Base-by-base conservation (phyloP, 2,329 filamentous ascomycete species). In the Hysterium pulicare region DNA sequence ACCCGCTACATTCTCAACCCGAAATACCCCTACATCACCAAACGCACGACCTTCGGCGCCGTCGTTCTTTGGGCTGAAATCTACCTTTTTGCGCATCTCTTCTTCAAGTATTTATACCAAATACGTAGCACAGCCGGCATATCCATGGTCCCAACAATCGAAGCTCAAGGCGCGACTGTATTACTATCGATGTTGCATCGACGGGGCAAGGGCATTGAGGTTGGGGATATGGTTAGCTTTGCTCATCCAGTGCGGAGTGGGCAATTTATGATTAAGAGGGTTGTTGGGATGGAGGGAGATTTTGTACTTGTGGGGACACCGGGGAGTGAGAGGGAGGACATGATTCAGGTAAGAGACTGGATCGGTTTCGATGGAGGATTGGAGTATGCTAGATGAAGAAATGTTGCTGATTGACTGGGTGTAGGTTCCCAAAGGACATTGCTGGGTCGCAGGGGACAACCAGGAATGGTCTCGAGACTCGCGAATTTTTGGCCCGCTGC, bases 361-460 rank as follows among this genome's bases (percentile, higher is more conserved):
- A 38, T 17, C 1, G 33, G 19, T 36, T 8, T 24, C 16, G n/a
- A 19, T 20, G 5, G 17, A 9, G 6, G 15, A 22, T 37, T 4
- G 9, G 7, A 28, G 21, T 33, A 8, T 13, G 28, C 15, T 28
- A 13, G 7, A 13, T 7, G 7, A 28, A 28, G 24, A 28, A 28
- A 7, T 28, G 24, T 7, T 7, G 24, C 24, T 28, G 13, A 28
- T 28, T 28, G 24, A 28, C 13, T 15, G 9, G n/a, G 8, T 37
- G 20, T 58, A 94, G 87, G 82, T 98, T 13, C 93, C 93, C 0
- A 75, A 86, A 59, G 93, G 93, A 1, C 93, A 98, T 72, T 94
- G 90, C 58, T 97, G 89, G 81, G 73, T 96, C 5, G 80, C 83
- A 2, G 93, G 93, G 2, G 93, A 98, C 67, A 97, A 97, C 66